Evolutionary conservation across 2,329 filamentous ascomycete genomes (phyloP).

Genomic region (Curvularia verruculosa): DNA sequence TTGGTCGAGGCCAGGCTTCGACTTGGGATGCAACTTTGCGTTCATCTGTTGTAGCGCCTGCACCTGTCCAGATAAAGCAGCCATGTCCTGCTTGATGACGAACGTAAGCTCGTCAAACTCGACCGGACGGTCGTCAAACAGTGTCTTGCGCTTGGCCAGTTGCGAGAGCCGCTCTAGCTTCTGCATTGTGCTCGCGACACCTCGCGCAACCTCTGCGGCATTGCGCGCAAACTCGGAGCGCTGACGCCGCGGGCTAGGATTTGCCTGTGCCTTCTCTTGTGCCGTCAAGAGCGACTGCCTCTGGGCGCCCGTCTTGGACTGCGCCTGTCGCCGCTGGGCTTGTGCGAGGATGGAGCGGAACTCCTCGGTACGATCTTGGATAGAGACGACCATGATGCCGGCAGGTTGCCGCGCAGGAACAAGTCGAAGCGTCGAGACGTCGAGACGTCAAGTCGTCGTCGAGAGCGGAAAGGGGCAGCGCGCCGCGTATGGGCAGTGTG

Average conservation of each 20-base stretch:
- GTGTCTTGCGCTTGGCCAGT: slow-evolving; percentile 91
- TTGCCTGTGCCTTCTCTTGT: slow-evolving; percentile 65
- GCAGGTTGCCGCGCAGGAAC: slow-evolving; percentile 16
- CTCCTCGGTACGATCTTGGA: slow-evolving; percentile 95
- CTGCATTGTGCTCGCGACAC: slow-evolving; percentile 89
- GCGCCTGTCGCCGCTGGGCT: slow-evolving; percentile 78
- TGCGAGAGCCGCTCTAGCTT: slow-evolving; percentile 94
- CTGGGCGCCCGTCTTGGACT: slow-evolving; percentile 77
- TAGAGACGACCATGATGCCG: slow-evolving; percentile 66
- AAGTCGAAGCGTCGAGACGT: slow-evolving; percentile 7
- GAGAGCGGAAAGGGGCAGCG: slow-evolving; percentile 11
- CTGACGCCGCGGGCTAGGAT: slow-evolving; percentile 56
- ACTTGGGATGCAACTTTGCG: slow-evolving; percentile 74
- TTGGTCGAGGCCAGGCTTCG: slow-evolving; percentile 62
- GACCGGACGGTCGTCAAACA: slow-evolving; percentile 95
- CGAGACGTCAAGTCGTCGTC: neutral
- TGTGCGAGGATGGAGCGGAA: slow-evolving; percentile 90
- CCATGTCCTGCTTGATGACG: slow-evolving; percentile 96
- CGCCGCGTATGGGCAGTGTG: slow-evolving; percentile 9
- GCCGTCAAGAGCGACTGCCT: slow-evolving; percentile 79
- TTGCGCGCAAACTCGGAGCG: slow-evolving; percentile 92
- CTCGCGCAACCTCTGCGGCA: slow-evolving; percentile 88
- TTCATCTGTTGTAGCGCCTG: slow-evolving; percentile 79
- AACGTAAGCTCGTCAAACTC: slow-evolving; percentile 98
- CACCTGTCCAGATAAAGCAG: slow-evolving; percentile 84